Evolutionary conservation across 345 rosid species (phyloP).

Genomic region (Populus nigra): DNA sequence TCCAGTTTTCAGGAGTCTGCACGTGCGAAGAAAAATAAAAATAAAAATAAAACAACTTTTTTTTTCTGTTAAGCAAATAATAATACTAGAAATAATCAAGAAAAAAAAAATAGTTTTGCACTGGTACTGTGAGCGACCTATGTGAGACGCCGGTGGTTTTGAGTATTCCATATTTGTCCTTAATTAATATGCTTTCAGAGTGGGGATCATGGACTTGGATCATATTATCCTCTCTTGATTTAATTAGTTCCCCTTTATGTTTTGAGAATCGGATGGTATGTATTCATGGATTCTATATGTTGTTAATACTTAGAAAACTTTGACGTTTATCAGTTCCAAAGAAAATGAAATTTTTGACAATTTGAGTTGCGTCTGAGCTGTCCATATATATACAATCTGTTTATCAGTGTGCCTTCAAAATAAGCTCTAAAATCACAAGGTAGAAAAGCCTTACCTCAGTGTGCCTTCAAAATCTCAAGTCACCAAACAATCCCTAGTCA

Average conservation of each 20-base stretch:
- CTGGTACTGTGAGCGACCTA: slow-evolving; percentile 5
- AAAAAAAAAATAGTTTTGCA: not conserved
- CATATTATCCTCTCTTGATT: not conserved
- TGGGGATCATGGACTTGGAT: not conserved
- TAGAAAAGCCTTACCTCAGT: no score
- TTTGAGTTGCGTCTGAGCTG: not conserved
- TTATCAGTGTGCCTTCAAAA: no score
- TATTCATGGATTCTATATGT: not conserved
- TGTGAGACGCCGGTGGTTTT: slow-evolving; percentile 13
- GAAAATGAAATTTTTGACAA: not conserved
- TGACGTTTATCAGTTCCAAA: not conserved
- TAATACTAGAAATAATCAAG: no score
- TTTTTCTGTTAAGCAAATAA: not conserved
- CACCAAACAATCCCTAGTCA: no score
- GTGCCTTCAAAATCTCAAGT: no score
- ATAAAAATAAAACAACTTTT: not conserved
- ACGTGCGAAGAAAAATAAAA: not conserved
- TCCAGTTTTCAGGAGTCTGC: slow-evolving; percentile 34
- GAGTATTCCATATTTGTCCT: not conserved
- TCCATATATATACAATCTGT: not conserved
- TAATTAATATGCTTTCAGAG: not conserved
- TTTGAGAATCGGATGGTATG: not conserved
- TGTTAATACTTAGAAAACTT: not conserved
- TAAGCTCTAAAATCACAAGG: no score
- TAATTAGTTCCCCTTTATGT: not conserved